Evolutionary conservation across 345 rosid genomes (phyloP).

Genomic region (Pistacia integerrima): DNA sequence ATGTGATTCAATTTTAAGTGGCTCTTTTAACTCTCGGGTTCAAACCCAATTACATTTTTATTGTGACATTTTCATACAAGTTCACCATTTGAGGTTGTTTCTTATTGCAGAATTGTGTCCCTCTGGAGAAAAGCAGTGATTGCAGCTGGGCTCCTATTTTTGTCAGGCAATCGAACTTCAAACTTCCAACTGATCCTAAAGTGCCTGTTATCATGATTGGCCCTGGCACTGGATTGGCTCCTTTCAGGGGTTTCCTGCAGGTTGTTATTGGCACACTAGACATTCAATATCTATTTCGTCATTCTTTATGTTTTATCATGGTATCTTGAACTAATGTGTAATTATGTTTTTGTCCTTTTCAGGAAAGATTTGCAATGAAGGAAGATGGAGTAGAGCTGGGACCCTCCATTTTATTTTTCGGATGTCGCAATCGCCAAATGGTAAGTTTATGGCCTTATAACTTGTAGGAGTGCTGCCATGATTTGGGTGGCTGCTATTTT

Average conservation of each 20-base stretch:
- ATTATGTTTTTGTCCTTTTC: conserved; percentile 17
- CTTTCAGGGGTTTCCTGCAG: conserved; percentile 98
- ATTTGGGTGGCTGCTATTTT: background rate
- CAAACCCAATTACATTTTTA: background rate
- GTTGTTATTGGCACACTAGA: conserved; percentile 29
- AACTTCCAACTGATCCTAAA: conserved; percentile 73
- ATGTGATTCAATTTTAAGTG: background rate
- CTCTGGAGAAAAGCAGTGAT: conserved; percentile 59
- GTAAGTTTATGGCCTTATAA: conserved; percentile 35
- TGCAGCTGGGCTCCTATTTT: conserved; percentile 89
- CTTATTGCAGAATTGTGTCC: conserved; percentile 60
- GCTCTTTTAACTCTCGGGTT: background rate
- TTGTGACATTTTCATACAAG: background rate
- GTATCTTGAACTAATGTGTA: conserved; percentile 3
- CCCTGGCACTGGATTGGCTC: conserved; percentile 98
- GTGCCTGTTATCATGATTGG: conserved; percentile 94
- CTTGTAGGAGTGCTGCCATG: conserved; percentile 1
- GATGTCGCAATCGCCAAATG: conserved; percentile 89
- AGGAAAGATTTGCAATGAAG: conserved; percentile 80
- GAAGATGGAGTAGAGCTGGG: conserved; percentile 85
- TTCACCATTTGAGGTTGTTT: conserved; percentile 4
- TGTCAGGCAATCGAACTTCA: conserved; percentile 91
- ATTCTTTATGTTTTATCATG: background rate
- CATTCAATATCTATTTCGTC: background rate
- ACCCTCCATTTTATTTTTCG: conserved; percentile 77